Conservation (phyloP, 208 protist genomes). For the Phytomonas serpens region DNA sequence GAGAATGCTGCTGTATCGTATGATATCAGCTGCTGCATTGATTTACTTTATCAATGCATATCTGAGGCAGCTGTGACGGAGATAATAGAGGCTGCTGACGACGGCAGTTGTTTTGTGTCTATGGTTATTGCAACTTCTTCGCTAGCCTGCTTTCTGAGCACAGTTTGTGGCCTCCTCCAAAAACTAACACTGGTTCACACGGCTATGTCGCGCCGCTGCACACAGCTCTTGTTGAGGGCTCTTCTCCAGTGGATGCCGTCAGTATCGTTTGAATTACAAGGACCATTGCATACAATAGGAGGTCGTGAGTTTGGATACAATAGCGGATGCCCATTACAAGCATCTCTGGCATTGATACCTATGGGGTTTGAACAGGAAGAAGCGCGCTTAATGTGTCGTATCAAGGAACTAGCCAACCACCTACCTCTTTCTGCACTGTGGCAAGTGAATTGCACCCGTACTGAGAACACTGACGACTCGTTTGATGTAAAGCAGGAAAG, state of each 20-base stretch:
- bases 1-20: background rate
- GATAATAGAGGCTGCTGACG: conserved; percentile 18
- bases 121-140: background rate
- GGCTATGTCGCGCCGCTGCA: background rate
- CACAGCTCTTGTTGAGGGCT: background rate
- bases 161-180: background rate
- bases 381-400: background rate
- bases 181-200: background rate
- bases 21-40: conserved; percentile 6
- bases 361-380: background rate
- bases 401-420: background rate
- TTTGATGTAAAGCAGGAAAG: background rate
- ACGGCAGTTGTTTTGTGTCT: conserved; percentile 1
- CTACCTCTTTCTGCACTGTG: background rate
- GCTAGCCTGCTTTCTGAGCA: background rate
- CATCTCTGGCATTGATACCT: background rate
- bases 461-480: background rate
- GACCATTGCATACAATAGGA: background rate
- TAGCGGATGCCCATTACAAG: background rate
- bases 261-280: background rate
- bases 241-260: conserved; percentile 1
- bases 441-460: background rate
- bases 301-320: background rate
- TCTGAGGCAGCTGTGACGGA: conserved; percentile 15
- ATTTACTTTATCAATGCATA: conserved; percentile 20